phyloP scores from a whole-genome alignment of 306 rosid genomes.

The Dryas octopetala region DNA sequence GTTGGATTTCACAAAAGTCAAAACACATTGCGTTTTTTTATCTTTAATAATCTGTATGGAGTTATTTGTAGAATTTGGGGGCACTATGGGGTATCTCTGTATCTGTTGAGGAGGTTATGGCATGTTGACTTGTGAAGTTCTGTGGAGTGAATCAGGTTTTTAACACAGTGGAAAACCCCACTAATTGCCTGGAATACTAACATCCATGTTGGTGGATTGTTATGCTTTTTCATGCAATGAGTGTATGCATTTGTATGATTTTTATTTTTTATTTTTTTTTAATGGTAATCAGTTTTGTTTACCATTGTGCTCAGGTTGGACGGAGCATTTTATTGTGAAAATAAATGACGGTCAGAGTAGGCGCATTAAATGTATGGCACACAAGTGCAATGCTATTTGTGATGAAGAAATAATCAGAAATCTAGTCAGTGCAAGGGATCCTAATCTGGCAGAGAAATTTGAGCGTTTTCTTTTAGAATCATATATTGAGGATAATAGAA shows the following conservation, averaged over 20 bases:
- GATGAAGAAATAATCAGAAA: slow-evolving; percentile 38
- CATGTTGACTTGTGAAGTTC: not conserved
- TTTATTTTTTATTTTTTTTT: not conserved
- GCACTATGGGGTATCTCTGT: not conserved
- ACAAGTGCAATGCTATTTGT: slow-evolving; percentile 38
- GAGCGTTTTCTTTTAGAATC: slow-evolving; percentile 49
- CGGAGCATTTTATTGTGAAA: slow-evolving; percentile 41
- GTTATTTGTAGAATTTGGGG: not conserved
- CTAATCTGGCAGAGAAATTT: slow-evolving; percentile 36
- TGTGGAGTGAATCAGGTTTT: not conserved
- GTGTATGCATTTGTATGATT: not conserved
- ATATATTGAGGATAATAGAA: slow-evolving; percentile 44
- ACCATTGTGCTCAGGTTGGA: slow-evolving; percentile 40
- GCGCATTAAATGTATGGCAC: slow-evolving; percentile 45
- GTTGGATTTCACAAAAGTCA: not conserved
- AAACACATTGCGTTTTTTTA: not conserved
- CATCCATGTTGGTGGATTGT: not conserved
- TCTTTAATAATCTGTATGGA: not conserved
- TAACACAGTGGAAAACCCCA: not conserved
- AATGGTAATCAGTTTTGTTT: not conserved
- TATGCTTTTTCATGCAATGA: not conserved
- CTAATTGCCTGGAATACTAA: not conserved
- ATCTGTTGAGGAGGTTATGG: not conserved
- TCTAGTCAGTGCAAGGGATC: slow-evolving; percentile 34
- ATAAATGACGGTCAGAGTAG: slow-evolving; percentile 46